Evolutionary conservation across 2,329 filamentous ascomycete species (phyloP), one percentile per base, ranked within the genome.

Genomic region (Stemphylium lycopersici): DNA sequence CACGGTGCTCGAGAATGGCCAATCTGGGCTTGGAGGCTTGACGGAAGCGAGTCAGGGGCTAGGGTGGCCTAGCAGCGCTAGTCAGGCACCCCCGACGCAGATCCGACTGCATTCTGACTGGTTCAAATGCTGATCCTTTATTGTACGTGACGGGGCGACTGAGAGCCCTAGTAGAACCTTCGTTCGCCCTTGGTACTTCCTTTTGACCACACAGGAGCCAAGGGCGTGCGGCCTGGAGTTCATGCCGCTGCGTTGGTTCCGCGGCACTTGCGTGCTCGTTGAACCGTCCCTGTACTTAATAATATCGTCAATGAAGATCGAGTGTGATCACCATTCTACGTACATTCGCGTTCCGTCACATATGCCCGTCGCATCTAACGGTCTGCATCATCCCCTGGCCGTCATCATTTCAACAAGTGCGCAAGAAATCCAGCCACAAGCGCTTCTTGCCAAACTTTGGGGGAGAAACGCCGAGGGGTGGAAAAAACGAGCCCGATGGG

Each of bases 71-170:
- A 51, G 49, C 42, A 52, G 62, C 67, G 58, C 68, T 67, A 70
- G 66, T 66, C 66, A 70, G 64, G 65, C 60, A 56, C 54, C 52
- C 43, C 24, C 55, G 48, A 52, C 44, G 64, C 55, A 52, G 60
- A 65, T 65, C 61, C 50, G 31, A 32, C 57, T 52, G 55, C 24
- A 53, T 44, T 31, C 15, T 61, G 58, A 62, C 58, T 68, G 59
- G 66, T 52, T 47, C n/a, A 51, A 48, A 24, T 36, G 55, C 22
- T 40, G 53, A 61, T 65, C 59, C 41, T 41, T 13, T 43, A 49
- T 53, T 53, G 63, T 58, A 60, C 33, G 52, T 55, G 59, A 50
- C 61, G 62, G 63, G 64, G 36, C 47, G 29, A 49, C 45, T 26
- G 11, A 29, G 26, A 29, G 26, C 26, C 26, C 11, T 29, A 29